Evolutionary conservation across 1,139 yeast genomes (phyloP), one percentile per base, ranked within the genome.

Genomic region (Pichia kudriavzevii): DNA sequence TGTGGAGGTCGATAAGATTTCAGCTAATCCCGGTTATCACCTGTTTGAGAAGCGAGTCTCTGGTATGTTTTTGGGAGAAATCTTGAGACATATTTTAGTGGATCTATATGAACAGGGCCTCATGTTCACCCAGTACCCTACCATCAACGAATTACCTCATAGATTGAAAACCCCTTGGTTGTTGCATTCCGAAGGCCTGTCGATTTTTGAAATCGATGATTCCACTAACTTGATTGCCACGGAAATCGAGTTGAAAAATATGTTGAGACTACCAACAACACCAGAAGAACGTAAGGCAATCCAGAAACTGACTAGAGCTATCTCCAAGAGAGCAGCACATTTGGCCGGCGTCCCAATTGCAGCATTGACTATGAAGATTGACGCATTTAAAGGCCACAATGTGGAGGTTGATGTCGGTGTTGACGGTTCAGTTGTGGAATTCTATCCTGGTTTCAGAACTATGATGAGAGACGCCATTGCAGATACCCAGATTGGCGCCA

Each of bases 11-110:
- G 94, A 88, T 58, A 56, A 61, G 13, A 55, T 58, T 30, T 82
- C 95, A n/a, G 71, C 91, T 11, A 88, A 88, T 58, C 76, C 74
- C 22, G 93, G 91, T 7, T 83, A 67, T 62, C 96, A 88, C 58
- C 71, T 87, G 66, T 88, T 85, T 60, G 97, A 88, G 61, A 88
- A 88, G 59, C 75, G 96, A 52, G 83, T 88, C 34, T 75, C 88
- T 45, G 97, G 97, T 31, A 83, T 88, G 95, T 88, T 82, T 52
- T 64, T 88, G 52, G 97, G 97, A 39, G 97, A 88, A 60, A 67
- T 88, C 38, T 66, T 87, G 44, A 71, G 98, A 51, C 76, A 78
- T 35, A 67, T 77, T 11, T 59, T 88, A 31, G 64, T 79, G 29
- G 94, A 85, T 45, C 64, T 87, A 39, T 75, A 78, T 54, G 56